Evolutionary conservation across 805 yeast species (phyloP).

Genomic region (Kregervanrija fluxuum): DNA sequence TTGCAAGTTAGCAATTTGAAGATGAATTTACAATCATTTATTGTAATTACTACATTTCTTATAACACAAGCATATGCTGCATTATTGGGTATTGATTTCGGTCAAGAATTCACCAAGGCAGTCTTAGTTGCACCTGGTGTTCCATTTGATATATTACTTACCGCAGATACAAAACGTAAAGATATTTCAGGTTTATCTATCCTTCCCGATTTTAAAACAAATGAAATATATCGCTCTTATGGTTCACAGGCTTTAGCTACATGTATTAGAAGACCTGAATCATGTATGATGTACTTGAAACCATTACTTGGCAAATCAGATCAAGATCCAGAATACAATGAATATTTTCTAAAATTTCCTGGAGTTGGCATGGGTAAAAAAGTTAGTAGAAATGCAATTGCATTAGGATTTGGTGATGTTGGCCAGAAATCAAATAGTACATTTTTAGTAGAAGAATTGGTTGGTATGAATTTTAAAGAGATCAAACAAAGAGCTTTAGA

Average conservation of each 20-base stretch:
- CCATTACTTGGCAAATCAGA: slow-evolving; percentile 58
- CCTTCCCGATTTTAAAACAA: slow-evolving; percentile 1
- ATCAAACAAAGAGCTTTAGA: slow-evolving; percentile 56
- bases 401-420: slow-evolving; percentile 29
- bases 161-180: slow-evolving; percentile 88
- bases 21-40: no score
- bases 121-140: slow-evolving; percentile 86
- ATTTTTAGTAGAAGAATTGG: slow-evolving; percentile 62
- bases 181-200: slow-evolving; percentile 76
- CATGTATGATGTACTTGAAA: slow-evolving; percentile 62
- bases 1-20: no score
- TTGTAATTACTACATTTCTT: no score
- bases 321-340: slow-evolving; percentile 38
- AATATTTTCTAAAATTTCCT: slow-evolving; percentile 49
- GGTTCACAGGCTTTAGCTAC: slow-evolving; percentile 71
- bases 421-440: slow-evolving; percentile 24
- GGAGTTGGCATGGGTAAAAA: slow-evolving; percentile 45
- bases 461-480: slow-evolving; percentile 76
- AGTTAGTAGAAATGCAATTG: slow-evolving; percentile 41
- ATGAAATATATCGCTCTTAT: slow-evolving; percentile 54
- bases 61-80: slow-evolving; percentile 35
- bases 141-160: slow-evolving; percentile 78
- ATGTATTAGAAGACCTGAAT: slow-evolving; percentile 66
- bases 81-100: slow-evolving; percentile 81
- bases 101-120: slow-evolving; percentile 82